These are phyloP conservation scores for Yarrowia yakushimensis DNA, from an alignment of 805 yeast species.

Conservation along the genomic window DNA sequence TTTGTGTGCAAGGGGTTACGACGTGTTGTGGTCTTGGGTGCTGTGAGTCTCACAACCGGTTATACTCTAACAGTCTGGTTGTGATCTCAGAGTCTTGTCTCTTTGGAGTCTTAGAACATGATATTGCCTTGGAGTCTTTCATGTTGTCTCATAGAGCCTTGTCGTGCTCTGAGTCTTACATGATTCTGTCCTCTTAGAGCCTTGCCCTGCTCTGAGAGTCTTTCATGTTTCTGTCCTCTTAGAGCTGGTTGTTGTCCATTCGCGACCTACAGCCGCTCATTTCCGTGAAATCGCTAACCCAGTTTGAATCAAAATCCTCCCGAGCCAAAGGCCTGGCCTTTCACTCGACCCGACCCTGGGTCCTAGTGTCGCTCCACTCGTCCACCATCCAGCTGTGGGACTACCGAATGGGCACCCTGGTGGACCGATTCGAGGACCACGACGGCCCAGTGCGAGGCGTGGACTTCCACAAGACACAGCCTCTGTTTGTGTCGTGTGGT, in stretches of 20 bases:
- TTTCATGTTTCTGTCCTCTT: background rate
- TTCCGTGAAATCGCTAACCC: slow-evolving; percentile 28
- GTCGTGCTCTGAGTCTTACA: no score
- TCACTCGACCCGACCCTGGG: slow-evolving; percentile 95
- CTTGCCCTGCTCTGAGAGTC: no score
- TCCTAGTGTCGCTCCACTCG: slow-evolving; percentile 87
- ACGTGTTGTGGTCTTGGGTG: no score
- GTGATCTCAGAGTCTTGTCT: no score
- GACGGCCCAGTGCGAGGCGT: slow-evolving; percentile 97
- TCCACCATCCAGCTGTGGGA: slow-evolving; percentile 99
- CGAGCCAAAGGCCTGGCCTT: slow-evolving; percentile 97
- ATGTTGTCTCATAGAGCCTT: no score
- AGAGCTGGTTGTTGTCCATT: background rate
- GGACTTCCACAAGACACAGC: slow-evolving; percentile 97
- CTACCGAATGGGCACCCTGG: slow-evolving; percentile 96
- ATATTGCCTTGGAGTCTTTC: no score
- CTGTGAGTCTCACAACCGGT: no score
- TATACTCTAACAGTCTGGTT: no score
- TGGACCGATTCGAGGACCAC: slow-evolving; percentile 96
- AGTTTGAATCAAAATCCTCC: slow-evolving; percentile 96
- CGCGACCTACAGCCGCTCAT: background rate
- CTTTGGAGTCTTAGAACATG: no score
- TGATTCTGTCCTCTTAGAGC: no score
- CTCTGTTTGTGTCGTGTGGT: slow-evolving; percentile 94
- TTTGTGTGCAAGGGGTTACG: no score